A percentile compares a stretch with the other conserved stretches of the same genome.
Conservation (phyloP, 345 rosid genomes). For the Tarenaya hassleriana region DNA sequence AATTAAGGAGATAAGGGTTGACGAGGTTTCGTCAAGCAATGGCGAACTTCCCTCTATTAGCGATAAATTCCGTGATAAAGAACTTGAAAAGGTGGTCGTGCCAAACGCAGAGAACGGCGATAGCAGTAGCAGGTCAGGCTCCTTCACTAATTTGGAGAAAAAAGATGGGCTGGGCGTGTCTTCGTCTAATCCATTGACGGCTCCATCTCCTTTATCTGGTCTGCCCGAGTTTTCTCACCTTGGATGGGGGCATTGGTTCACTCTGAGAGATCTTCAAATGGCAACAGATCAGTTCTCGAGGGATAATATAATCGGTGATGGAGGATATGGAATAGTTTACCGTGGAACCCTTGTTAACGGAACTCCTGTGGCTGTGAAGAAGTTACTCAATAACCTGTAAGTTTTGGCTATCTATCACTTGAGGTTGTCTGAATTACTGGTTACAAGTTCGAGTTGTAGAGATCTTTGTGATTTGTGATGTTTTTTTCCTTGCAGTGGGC, state of each 20-base stretch:
- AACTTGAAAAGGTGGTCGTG: slow-evolving; percentile 24
- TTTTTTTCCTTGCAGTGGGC: slow-evolving; percentile 56
- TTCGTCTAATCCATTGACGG: slow-evolving; percentile 55
- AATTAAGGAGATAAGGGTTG: slow-evolving; percentile 81
- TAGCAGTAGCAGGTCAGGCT: slow-evolving; percentile 55
- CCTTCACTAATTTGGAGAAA: slow-evolving; percentile 50
- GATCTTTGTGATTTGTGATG: slow-evolving; percentile 23
- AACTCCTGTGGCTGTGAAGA: slow-evolving; percentile 81
- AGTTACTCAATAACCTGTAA: slow-evolving; percentile 81
- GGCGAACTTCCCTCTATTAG: slow-evolving; percentile 33
- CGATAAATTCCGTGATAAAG: slow-evolving; percentile 25
- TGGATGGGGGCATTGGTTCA: slow-evolving; percentile 99
- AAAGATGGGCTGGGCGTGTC: slow-evolving; percentile 38
- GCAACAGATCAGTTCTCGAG: slow-evolving; percentile 70
- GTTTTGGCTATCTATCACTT: slow-evolving; percentile 21
- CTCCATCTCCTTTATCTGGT: slow-evolving; percentile 83
- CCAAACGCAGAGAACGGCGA: slow-evolving; percentile 47
- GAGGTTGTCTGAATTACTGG: not conserved
- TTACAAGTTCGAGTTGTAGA: too few relatives aligned
- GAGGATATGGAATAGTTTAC: slow-evolving; percentile 93
- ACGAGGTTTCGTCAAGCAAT: slow-evolving; percentile 57
- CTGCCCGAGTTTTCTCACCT: slow-evolving; percentile 86
- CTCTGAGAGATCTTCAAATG: slow-evolving; percentile 72
- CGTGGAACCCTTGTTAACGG: slow-evolving; percentile 65
- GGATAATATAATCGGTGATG: slow-evolving; percentile 38